phyloP scores from a whole-genome alignment of 2,329 filamentous ascomycete genomes.

The Celoporthe dispersa region DNA sequence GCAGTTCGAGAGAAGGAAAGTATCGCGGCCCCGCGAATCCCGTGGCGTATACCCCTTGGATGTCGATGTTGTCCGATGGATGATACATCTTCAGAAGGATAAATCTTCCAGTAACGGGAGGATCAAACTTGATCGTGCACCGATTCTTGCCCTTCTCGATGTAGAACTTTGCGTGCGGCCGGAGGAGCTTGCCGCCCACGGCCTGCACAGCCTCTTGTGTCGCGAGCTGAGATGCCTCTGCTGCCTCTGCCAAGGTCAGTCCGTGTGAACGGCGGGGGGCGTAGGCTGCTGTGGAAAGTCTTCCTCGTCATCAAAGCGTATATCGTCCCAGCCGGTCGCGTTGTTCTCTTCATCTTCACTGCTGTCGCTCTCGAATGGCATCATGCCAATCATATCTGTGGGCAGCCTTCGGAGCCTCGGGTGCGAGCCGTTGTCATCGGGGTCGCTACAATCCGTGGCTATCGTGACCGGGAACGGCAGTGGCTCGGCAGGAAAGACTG shows the following conservation, averaged over 20 bases:
- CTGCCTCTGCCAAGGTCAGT: constrained; percentile 44
- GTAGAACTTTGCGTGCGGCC: constrained; percentile 79
- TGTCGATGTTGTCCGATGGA: constrained; percentile 68
- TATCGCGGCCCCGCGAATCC: constrained; percentile 86
- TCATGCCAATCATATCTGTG: constrained; percentile 57
- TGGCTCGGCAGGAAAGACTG: constrained; percentile 27
- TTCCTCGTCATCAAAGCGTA: constrained; percentile 36
- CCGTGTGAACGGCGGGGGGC: constrained; percentile 34
- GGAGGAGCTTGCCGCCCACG: constrained; percentile 64
- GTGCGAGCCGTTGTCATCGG: constrained; percentile 51
- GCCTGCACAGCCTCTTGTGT: constrained; percentile 62
- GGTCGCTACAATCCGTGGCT: constrained; percentile 62
- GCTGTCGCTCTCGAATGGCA: constrained; percentile 58
- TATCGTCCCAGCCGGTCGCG: constrained; percentile 38
- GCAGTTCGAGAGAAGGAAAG: constrained; percentile 71
- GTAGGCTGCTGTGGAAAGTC: constrained; percentile 23
- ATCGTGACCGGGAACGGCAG: constrained; percentile 25
- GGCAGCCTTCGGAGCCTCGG: constrained; percentile 42
- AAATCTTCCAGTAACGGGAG: constrained; percentile 79
- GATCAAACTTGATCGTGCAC: constrained; percentile 85
- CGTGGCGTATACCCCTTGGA: constrained; percentile 81
- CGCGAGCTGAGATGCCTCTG: constrained; percentile 55
- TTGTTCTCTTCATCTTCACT: constrained; percentile 44
- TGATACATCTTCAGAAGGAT: constrained; percentile 87
- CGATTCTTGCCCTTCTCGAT: constrained; percentile 83